phyloP scores from a whole-genome alignment of 805 yeast species.

The Saccharomycopsis fodiens region DNA sequence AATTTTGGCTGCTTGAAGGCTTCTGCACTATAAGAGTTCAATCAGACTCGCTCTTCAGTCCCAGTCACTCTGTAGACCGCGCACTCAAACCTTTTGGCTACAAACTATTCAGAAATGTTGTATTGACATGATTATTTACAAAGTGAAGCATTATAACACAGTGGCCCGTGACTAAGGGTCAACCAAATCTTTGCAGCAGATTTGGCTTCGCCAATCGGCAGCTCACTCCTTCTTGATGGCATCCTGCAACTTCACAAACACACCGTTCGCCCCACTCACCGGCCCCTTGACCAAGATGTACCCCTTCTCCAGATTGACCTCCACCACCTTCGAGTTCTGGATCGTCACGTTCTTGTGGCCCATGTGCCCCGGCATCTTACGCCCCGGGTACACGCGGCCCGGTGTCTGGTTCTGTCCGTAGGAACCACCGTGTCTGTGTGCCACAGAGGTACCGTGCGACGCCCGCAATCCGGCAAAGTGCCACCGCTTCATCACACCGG shows the following conservation, averaged over 20 bases:
- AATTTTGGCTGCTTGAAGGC: too few relatives aligned
- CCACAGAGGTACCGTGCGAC: conserved; percentile 89
- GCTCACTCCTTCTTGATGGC: conserved; percentile 48
- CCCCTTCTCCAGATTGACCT: conserved; percentile 75
- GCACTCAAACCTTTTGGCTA: too few relatives aligned
- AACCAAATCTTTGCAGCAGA: too few relatives aligned
- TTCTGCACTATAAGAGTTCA: too few relatives aligned
- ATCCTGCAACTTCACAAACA: conserved; percentile 69
- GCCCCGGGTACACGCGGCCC: conserved; percentile 93
- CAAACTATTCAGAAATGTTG: too few relatives aligned
- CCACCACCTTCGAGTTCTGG: conserved; percentile 68
- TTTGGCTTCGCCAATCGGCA: too few relatives aligned
- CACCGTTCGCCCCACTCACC: conserved; percentile 82
- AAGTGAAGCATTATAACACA: too few relatives aligned
- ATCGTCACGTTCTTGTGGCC: conserved; percentile 71
- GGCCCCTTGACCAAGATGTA: conserved; percentile 80
- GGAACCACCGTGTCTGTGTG: conserved; percentile 96
- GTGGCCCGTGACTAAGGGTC: too few relatives aligned
- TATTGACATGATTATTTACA: too few relatives aligned
- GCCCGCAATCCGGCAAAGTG: conserved; percentile 86
- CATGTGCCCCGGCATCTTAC: conserved; percentile 98
- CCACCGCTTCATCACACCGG: conserved; percentile 97
- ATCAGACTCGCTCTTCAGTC: too few relatives aligned
- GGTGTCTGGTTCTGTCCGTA: conserved; percentile 95
- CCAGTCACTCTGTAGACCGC: not conserved